phyloP scores from a whole-genome alignment of 2,329 filamentous ascomycete species.

The Exophiala dermatitidis region DNA sequence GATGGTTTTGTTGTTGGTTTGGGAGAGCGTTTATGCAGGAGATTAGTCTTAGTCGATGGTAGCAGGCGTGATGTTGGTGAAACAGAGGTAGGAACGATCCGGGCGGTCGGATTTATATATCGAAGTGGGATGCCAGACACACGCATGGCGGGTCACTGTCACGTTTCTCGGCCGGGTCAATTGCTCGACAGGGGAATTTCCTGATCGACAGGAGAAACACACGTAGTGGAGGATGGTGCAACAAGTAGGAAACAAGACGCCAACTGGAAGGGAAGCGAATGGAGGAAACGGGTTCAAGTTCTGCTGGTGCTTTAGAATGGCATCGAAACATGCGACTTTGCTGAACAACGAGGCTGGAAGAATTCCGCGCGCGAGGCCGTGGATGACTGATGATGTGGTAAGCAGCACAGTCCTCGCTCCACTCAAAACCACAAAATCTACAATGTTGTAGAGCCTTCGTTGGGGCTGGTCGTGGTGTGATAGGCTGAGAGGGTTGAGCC shows the following conservation, averaged over 20 bases:
- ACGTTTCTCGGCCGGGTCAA: not conserved
- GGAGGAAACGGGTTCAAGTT: not conserved
- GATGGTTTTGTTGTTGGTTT: not conserved
- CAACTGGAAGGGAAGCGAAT: not conserved
- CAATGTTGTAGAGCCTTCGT: not conserved
- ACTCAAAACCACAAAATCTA: too few relatives aligned
- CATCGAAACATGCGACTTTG: not conserved
- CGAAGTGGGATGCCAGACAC: not conserved
- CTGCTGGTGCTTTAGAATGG: not conserved
- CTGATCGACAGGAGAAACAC: not conserved
- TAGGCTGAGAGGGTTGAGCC: too few relatives aligned
- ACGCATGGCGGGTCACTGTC: not conserved
- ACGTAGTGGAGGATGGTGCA: not conserved
- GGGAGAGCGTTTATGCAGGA: not conserved
- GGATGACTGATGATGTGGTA: conserved; percentile 2
- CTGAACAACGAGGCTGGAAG: conserved; percentile 1
- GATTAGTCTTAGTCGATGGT: not conserved
- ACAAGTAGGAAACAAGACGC: not conserved
- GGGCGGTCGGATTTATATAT: conserved; percentile 3
- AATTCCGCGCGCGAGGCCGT: not conserved
- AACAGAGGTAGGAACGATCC: not conserved
- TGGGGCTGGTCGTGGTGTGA: not conserved
- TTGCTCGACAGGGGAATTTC: not conserved
- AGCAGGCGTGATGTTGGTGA: not conserved
- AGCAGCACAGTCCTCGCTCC: not conserved